These are phyloP conservation scores for Penicillium roqueforti DNA, from an alignment of 495 filamentous ascomycete genomes.

Conservation along the genomic window DNA sequence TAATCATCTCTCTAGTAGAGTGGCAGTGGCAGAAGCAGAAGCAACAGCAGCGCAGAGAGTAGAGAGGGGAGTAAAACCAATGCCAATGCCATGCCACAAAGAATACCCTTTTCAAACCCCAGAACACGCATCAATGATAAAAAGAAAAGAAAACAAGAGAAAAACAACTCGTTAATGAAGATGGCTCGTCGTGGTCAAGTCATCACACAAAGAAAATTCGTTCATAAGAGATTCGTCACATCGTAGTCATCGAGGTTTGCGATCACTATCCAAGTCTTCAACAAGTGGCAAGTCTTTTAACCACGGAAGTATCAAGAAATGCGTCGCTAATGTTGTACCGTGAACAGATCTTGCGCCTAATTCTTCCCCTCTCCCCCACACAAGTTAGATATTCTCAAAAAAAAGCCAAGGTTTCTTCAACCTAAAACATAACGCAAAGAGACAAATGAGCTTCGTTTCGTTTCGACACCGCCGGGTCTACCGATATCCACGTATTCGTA, in stretches of 20 bases:
- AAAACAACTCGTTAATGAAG: conserved; percentile 6
- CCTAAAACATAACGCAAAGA: conserved; percentile 16
- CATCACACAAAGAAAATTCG: conserved; percentile 29
- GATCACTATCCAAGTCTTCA: background rate
- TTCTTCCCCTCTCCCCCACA: background rate
- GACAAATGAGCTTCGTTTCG: conserved; percentile 13
- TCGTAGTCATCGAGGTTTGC: conserved; percentile 44
- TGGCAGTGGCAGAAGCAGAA: conserved; percentile 8
- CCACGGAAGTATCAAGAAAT: conserved; percentile 15
- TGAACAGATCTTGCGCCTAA: background rate
- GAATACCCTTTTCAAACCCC: conserved; percentile 16
- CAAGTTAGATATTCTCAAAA: background rate
- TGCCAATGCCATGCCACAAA: conserved; percentile 19
- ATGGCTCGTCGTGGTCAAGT: conserved; percentile 10
- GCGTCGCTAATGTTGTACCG: background rate
- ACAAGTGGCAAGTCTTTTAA: conserved; percentile 9
- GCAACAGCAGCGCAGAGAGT: background rate
- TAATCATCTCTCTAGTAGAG: conserved; percentile 33
- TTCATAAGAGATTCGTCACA: conserved; percentile 46
- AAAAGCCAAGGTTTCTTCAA: background rate
- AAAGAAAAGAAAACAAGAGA: conserved; percentile 6
- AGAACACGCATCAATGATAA: conserved; percentile 3
- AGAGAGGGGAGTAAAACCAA: conserved; percentile 4
- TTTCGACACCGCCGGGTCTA: background rate
- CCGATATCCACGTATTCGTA: background rate